Evolutionary conservation across 2,329 filamentous ascomycete genomes (phyloP), one percentile per base, ranked within the genome.

Genomic region (Beauveria caledonica): DNA sequence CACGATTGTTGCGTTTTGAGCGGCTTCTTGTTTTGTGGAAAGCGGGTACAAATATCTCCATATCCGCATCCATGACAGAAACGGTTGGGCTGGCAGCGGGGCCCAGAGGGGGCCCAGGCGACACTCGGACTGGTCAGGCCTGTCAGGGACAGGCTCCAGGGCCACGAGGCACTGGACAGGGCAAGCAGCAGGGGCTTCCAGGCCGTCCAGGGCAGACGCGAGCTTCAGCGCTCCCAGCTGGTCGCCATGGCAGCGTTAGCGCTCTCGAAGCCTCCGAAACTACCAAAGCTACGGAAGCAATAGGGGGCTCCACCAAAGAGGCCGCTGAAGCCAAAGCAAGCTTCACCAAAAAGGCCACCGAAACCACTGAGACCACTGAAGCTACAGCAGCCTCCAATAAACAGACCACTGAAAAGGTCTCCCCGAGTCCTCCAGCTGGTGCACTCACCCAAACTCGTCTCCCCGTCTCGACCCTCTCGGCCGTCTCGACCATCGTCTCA

Each of bases 361-460:
- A 46, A 46, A 36, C 33, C 33, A 36, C 33, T 11, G 33, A 36
- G 33, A 36, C 33, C 33, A 36, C 33, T 36, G 33, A 36, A 36
- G 33, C 33, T 36, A 13, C 33, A 36, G 33, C 33, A 36, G 15
- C 11, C 33, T 36, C 13, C 11, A 36, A 13, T 15, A 36, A 36
- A 36, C 33, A 36, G 33, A 36, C 33, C 33, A 36, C 33, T 36
- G 33, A 15, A 36, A 33, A 33, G 29, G 29, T 15, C 33, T 15
- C 33, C 5, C 6, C 11, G 33, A 36, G 33, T 36, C 33, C 33
- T 15, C 33, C 42, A 8, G 27, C 25, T 13, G 10, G 27, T 46
- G 25, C 40, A 19, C 19, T 39, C 53, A 39, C 36, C 48, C 61
- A 56, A 49, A 59, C 54, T 46, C 59, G 62, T 25, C 58, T 60